Evolutionary conservation across 345 rosid species (phyloP), one percentile per base, ranked within the genome.

Genomic region (Aquilaria yunnanensis): DNA sequence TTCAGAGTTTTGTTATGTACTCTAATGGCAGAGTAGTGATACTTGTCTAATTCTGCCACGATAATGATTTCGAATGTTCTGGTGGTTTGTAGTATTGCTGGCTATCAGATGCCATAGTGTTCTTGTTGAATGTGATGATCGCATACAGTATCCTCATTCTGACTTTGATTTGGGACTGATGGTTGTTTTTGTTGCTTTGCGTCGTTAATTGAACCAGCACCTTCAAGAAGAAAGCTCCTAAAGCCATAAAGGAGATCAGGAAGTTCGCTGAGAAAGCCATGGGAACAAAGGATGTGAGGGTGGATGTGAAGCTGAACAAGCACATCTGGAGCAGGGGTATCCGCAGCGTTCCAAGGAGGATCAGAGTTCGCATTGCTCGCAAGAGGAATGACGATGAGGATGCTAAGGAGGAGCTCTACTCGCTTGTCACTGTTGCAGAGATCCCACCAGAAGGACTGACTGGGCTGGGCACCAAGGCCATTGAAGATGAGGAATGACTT

Each of bases 181-280:
- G 23, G 23, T 23, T 23, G 23, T 23, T 23, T 23, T 23, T 23
- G 23, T 23, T 23, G 23, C 23, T 23, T 23, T 23, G 23, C 23
- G 23, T 23, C 23, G 23, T 23, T 33, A 5, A 8, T 14, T 3
- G 34, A 50, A 68, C 69, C 71, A 82, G 83, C 68, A 85, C 90
- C n/a, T 85, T 85, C 63, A 85, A 85, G 80, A 85, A 82, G 83
- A 85, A 78, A 57, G 87, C 87, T n/a, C 90, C 90, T 12, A 85
- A 76, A 34, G 90, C 90, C 10, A 85, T 85, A 12, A 82, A 85
- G 74, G 90, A 85, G 80, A 82, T 85, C 49, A 76, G 81, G 78
- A 85, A 80, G 70, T 85, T 82, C 69, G 79, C 82, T 1, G 68
- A 85, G 72, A 80, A 85, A 51, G 82, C 81, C 23, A 82, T 85